A percentile compares a stretch with the other conserved stretches of the same genome.
These are phyloP conservation scores for Phyllostachys edulis DNA, from an alignment of 176 grass and related monocot genomes.

Conservation along the genomic window DNA sequence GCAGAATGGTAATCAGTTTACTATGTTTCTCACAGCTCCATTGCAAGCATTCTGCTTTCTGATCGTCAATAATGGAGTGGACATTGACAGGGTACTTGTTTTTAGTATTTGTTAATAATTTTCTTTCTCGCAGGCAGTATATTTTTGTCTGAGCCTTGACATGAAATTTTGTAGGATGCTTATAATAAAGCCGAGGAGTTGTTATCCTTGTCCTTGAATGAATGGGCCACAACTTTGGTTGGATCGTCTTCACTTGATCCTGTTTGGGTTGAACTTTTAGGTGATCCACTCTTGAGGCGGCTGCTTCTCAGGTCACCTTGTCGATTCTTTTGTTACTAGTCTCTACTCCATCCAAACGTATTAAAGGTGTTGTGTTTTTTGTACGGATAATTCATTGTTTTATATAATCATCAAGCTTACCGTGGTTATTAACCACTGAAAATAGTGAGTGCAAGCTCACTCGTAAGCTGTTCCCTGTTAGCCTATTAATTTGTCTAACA, in stretches of 20 bases:
- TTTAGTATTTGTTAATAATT: neutral
- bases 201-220: too few relatives aligned
- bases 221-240: too few relatives aligned
- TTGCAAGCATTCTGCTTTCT: conserved; percentile 90
- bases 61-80: conserved; percentile 56
- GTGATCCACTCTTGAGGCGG: too few relatives aligned
- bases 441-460: neutral
- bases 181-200: too few relatives aligned
- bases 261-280: too few relatives aligned
- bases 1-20: conserved; percentile 79
- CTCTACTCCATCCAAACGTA: neutral
- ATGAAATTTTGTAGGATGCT: too few relatives aligned
- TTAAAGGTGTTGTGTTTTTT: neutral
- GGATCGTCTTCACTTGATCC: too few relatives aligned
- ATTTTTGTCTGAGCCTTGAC: too few relatives aligned
- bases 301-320: too few relatives aligned
- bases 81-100: conserved; percentile 58
- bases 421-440: neutral
- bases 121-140: too few relatives aligned
- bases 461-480: neutral
- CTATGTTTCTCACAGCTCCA: conserved; percentile 92
- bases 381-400: neutral
- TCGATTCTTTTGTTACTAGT: too few relatives aligned
- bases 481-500: neutral
- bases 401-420: neutral